A percentile compares a stretch with the other conserved stretches of the same genome.
Evolutionary conservation across 495 filamentous ascomycete genomes (phyloP).

Genomic region (Thermothielavioides terrestris): DNA sequence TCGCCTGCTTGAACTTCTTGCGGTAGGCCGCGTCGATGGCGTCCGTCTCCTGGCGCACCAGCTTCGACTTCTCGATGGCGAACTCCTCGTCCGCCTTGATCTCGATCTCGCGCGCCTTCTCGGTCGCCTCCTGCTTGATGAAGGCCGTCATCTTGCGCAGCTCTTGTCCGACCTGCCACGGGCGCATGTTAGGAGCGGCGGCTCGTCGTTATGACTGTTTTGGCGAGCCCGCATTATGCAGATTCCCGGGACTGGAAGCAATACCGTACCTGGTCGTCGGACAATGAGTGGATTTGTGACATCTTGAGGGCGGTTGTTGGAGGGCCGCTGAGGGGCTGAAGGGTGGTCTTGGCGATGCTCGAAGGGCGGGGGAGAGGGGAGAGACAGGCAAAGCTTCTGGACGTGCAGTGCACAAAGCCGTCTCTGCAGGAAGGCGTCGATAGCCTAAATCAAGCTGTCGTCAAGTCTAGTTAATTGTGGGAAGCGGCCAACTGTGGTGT

Average conservation of each 20-base stretch:
- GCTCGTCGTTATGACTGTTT: slow-evolving; percentile 2
- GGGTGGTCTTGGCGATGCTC: slow-evolving; percentile 11
- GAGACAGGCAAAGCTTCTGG: neutral
- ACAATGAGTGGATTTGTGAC: slow-evolving; percentile 88
- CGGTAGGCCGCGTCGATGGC: slow-evolving; percentile 87
- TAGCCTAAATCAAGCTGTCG: neutral
- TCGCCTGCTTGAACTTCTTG: slow-evolving; percentile 96
- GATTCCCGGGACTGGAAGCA: slow-evolving; percentile 7
- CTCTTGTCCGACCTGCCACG: slow-evolving; percentile 85
- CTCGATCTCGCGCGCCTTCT: slow-evolving; percentile 94
- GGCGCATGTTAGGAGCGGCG: slow-evolving; percentile 3
- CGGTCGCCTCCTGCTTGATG: slow-evolving; percentile 95
- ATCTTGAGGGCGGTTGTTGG: slow-evolving; percentile 48
- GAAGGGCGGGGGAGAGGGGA: neutral
- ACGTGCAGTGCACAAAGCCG: neutral
- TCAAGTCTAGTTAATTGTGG: neutral
- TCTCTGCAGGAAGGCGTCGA: too few relatives aligned
- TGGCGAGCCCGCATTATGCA: neutral
- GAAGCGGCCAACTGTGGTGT: neutral
- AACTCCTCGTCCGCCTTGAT: slow-evolving; percentile 99
- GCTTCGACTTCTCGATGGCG: slow-evolving; percentile 95
- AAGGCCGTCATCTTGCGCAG: slow-evolving; percentile 99
- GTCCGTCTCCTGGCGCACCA: slow-evolving; percentile 87
- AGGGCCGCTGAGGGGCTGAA: slow-evolving; percentile 4
- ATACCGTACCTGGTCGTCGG: slow-evolving; percentile 79